These are phyloP conservation scores for Penstemon eatonii DNA, from an alignment of 257 asterid species.

Conservation along the genomic window DNA sequence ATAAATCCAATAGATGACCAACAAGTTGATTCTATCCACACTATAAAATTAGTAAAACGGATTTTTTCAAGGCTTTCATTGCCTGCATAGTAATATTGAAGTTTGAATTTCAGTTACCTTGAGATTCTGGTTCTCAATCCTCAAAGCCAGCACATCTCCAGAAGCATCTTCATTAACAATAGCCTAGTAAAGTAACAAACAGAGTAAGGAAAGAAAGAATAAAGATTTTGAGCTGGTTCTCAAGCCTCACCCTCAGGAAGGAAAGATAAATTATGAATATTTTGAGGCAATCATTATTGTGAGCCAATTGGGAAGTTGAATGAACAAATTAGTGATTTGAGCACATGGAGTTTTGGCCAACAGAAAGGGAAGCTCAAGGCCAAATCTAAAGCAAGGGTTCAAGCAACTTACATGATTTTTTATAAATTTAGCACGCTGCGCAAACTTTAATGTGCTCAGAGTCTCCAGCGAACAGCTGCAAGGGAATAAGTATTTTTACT, in stretches of 20 bases:
- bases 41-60: not conserved
- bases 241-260: not conserved
- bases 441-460: slow-evolving; percentile 84
- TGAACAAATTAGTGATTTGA: slow-evolving; percentile 1
- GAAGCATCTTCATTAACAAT: slow-evolving; percentile 86
- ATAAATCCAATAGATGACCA: slow-evolving; percentile 2
- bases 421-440: slow-evolving; percentile 85
- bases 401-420: slow-evolving; percentile 64
- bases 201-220: slow-evolving; percentile 9
- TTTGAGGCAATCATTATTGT: not conserved
- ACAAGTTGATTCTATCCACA: not conserved
- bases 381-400: too few relatives aligned
- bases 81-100: not conserved
- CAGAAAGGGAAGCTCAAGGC: slow-evolving; percentile 16
- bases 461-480: slow-evolving; percentile 85
- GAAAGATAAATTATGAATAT: not conserved
- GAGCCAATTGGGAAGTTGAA: not conserved
- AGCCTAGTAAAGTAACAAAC: slow-evolving; percentile 50
- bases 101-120: slow-evolving; percentile 47
- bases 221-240: not conserved
- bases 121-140: slow-evolving; percentile 71
- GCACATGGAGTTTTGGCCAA: not conserved
- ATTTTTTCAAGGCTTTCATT: slow-evolving; percentile 1
- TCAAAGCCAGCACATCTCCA: slow-evolving; percentile 80
- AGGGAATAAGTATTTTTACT: slow-evolving; percentile 23